Evolutionary conservation across 2,329 filamentous ascomycete genomes (phyloP).

Genomic region (Aspergillus viridinutans): DNA sequence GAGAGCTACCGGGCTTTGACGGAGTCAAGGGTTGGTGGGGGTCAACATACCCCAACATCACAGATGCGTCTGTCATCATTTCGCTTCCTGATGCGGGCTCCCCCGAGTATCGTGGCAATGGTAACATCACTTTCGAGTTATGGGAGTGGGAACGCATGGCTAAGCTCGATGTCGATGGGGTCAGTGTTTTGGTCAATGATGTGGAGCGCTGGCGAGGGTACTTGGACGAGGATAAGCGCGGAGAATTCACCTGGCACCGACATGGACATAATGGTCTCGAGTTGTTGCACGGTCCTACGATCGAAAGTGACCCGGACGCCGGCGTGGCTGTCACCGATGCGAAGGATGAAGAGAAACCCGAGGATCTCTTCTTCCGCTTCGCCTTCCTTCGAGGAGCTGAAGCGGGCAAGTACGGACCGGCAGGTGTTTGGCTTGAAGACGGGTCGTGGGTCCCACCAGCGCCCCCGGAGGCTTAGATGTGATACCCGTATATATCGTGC

Average conservation of each 20-base stretch:
- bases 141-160: slow-evolving; percentile 40
- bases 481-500: background rate
- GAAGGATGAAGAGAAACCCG: slow-evolving; percentile 29
- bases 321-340: slow-evolving; percentile 13
- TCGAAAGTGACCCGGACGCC: slow-evolving; percentile 20
- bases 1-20: slow-evolving; percentile 44
- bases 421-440: slow-evolving; percentile 38
- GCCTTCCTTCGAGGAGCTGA: slow-evolving; percentile 42
- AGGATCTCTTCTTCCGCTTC: slow-evolving; percentile 46
- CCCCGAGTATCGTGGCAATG: slow-evolving; percentile 33
- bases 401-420: slow-evolving; percentile 36
- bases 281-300: slow-evolving; percentile 20
- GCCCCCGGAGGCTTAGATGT: slow-evolving; percentile 22
- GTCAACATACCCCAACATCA: slow-evolving; percentile 51
- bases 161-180: slow-evolving; percentile 48
- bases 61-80: slow-evolving; percentile 41
- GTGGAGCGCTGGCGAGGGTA: slow-evolving; percentile 59
- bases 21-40: slow-evolving; percentile 42
- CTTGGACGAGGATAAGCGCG: slow-evolving; percentile 45
- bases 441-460: slow-evolving; percentile 32
- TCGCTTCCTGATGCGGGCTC: slow-evolving; percentile 35
- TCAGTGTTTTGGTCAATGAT: slow-evolving; percentile 60
- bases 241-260: slow-evolving; percentile 50
- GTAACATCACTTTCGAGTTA: slow-evolving; percentile 44
- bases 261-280: slow-evolving; percentile 40